A percentile compares a stretch with the other conserved stretches of the same genome.
phyloP scores from a whole-genome alignment of 352 stramenopile genomes.

The Plasmopara halstedii region DNA sequence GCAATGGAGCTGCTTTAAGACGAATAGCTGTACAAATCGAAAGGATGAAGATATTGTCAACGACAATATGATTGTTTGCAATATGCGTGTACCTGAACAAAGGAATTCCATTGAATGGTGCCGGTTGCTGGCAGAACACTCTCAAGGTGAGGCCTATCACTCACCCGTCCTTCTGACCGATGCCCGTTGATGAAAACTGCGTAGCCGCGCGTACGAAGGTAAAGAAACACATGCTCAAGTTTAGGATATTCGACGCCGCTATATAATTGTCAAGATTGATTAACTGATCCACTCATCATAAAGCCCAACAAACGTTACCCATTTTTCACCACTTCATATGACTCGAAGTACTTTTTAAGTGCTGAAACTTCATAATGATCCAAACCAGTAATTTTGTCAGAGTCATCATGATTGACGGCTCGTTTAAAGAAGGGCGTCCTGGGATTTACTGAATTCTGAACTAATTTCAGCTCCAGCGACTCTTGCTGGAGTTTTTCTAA shows the following conservation, averaged over 20 bases:
- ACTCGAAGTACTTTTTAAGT: conserved; percentile 44
- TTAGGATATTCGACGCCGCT: conserved; percentile 15
- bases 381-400: conserved; percentile 15
- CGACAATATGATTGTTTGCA: background rate
- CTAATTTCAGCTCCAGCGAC: conserved; percentile 29
- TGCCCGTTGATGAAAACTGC: conserved; percentile 10
- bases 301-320: conserved; percentile 19
- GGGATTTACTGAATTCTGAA: conserved; percentile 18
- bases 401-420: conserved; percentile 7
- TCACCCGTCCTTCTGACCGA: conserved; percentile 8
- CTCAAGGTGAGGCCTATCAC: conserved; percentile 1
- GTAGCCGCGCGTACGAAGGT: conserved; percentile 23
- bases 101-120: conserved; percentile 17
- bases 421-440: conserved; percentile 1
- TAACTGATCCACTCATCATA: background rate
- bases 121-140: conserved; percentile 5
- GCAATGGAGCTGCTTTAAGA: conserved; percentile 21
- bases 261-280: background rate
- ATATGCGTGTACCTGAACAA: conserved; percentile 14
- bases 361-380: conserved; percentile 45
- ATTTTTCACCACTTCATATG: conserved; percentile 33
- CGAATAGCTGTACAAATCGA: conserved; percentile 16
- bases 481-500: conserved; percentile 28
- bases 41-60: too few species aligned
- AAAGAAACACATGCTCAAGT: conserved; percentile 11